These are phyloP conservation scores for Ammopiptanthus mongolicus DNA, from an alignment of 306 rosid species.

Conservation along the genomic window DNA sequence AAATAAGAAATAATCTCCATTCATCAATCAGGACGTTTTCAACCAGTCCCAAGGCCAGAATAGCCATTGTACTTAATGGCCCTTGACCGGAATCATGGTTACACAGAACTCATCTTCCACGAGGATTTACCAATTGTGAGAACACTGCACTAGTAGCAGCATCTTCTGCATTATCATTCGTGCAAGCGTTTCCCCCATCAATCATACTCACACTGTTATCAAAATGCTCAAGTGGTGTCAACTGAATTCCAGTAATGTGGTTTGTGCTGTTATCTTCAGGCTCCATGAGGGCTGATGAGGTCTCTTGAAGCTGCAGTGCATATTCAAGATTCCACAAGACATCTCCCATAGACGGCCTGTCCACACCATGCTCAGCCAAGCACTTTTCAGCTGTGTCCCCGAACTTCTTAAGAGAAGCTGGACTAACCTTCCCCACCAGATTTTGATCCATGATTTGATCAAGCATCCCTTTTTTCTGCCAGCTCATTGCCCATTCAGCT, in stretches of 20 bases:
- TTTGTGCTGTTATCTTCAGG: slow-evolving; percentile 94
- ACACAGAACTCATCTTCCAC: slow-evolving; percentile 58
- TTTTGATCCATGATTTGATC: slow-evolving; percentile 85
- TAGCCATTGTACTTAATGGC: slow-evolving; percentile 23
- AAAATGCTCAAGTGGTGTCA: slow-evolving; percentile 66
- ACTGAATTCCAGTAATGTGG: slow-evolving; percentile 73
- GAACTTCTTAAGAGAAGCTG: slow-evolving; percentile 74
- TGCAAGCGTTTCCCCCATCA: slow-evolving; percentile 48
- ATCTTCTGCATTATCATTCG: slow-evolving; percentile 61
- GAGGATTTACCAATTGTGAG: slow-evolving; percentile 88
- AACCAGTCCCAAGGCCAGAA: slow-evolving; percentile 6
- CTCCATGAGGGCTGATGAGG: slow-evolving; percentile 68
- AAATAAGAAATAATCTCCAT: slow-evolving; percentile 20
- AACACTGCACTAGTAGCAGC: slow-evolving; percentile 84
- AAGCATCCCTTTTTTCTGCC: slow-evolving; percentile 94
- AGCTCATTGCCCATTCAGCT: slow-evolving; percentile 86
- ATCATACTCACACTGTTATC: slow-evolving; percentile 79
- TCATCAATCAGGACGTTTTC: slow-evolving; percentile 13
- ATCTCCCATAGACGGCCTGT: slow-evolving; percentile 91
- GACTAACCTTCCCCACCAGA: slow-evolving; percentile 73
- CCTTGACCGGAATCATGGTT: slow-evolving; percentile 14
- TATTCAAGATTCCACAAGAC: slow-evolving; percentile 88
- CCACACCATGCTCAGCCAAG: slow-evolving; percentile 75
- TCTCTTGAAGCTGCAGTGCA: slow-evolving; percentile 87
- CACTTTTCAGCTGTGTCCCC: slow-evolving; percentile 97